Evolutionary conservation across 305 asterid genomes (phyloP).

Genomic region (Fraxinus velutina): DNA sequence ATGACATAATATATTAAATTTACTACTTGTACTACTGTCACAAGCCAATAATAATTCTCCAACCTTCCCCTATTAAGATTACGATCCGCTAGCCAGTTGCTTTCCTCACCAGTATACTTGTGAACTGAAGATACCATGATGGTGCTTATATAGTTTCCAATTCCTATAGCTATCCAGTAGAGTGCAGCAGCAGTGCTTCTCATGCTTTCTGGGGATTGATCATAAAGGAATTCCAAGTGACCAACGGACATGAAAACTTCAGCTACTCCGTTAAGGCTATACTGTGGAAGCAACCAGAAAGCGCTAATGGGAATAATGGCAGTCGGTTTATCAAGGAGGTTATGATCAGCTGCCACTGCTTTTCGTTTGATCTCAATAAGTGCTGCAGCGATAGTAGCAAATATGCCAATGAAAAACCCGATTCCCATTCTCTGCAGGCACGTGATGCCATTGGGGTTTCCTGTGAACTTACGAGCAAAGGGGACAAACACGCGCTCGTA

Average conservation of each 20-base stretch:
- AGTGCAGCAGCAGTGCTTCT: conserved; percentile 67
- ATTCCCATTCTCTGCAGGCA: conserved; percentile 74
- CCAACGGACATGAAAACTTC: conserved; percentile 63
- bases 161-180: conserved; percentile 49
- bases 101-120: conserved; percentile 35
- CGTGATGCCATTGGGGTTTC: conserved; percentile 51
- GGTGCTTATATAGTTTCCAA: conserved; percentile 59
- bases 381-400: conserved; percentile 51
- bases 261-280: conserved; percentile 54
- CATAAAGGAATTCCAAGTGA: conserved; percentile 63
- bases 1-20: conserved; percentile 51
- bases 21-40: conserved; percentile 48
- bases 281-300: conserved; percentile 70
- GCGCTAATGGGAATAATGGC: conserved; percentile 58
- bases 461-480: conserved; percentile 39
- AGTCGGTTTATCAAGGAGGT: conserved; percentile 50
- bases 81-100: conserved; percentile 69
- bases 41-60: conserved; percentile 69
- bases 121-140: conserved; percentile 55
- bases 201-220: conserved; percentile 82
- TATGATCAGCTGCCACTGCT: conserved; percentile 37
- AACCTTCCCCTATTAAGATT: conserved; percentile 62
- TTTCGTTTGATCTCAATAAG: conserved; percentile 66
- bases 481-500: conserved; percentile 73
- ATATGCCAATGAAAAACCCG: conserved; percentile 49